Evolutionary conservation across 768 basidiomycete species (phyloP).

Genomic region (Exidia glandulosa): DNA sequence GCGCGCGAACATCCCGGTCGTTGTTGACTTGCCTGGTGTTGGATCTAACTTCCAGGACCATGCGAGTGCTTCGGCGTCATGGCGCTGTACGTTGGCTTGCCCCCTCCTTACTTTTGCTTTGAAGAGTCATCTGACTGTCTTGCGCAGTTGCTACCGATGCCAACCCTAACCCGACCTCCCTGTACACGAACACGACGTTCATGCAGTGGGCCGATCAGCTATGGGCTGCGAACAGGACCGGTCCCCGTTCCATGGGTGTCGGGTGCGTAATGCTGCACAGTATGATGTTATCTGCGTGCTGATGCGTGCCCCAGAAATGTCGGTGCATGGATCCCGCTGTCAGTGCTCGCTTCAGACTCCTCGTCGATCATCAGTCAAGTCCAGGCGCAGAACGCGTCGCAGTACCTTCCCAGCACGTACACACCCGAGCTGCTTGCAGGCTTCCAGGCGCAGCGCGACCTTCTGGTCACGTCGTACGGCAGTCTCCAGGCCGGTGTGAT

Average conservation of each 20-base stretch:
- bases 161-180: background rate
- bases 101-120: background rate
- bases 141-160: background rate
- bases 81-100: background rate
- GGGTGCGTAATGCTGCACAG: too few species aligned
- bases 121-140: too few species aligned
- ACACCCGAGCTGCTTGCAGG: background rate
- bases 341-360: background rate
- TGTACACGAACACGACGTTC: background rate
- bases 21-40: slow-evolving; percentile 14
- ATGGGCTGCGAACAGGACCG: background rate
- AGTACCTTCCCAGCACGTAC: background rate
- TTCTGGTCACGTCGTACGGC: background rate
- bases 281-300: too few species aligned
- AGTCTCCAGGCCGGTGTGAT: background rate
- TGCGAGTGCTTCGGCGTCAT: background rate
- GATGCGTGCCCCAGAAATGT: too few species aligned
- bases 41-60: slow-evolving; percentile 4
- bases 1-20: slow-evolving; percentile 8
- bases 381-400: background rate
- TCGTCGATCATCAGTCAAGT: background rate
- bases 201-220: background rate
- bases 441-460: background rate
- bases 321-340: background rate
- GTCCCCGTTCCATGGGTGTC: background rate